phyloP scores from a whole-genome alignment of 305 asterid species.

The Rubia tinctorum region DNA sequence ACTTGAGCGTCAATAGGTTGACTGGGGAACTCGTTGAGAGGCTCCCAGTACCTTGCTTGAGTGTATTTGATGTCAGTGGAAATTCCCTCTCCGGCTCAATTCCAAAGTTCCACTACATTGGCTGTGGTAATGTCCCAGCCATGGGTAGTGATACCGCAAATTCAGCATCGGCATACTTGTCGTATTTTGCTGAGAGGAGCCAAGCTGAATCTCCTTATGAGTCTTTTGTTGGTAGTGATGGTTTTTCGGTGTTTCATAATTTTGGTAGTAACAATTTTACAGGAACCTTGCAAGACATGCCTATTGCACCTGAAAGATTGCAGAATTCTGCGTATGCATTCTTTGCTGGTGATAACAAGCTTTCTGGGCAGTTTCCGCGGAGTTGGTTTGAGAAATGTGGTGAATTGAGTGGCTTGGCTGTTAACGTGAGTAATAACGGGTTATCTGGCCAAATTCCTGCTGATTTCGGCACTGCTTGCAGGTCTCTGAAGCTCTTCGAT shows the following conservation, averaged over 20 bases:
- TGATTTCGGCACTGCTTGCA: slow-evolving; percentile 47
- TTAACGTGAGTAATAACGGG: slow-evolving; percentile 53
- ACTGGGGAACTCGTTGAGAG: slow-evolving; percentile 53
- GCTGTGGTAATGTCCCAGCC: slow-evolving; percentile 41
- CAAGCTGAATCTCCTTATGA: slow-evolving; percentile 39
- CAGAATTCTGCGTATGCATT: slow-evolving; percentile 59
- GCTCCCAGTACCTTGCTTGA: slow-evolving; percentile 83
- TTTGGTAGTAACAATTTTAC: slow-evolving; percentile 61
- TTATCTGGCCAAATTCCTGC: slow-evolving; percentile 59
- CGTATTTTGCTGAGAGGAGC: slow-evolving; percentile 43
- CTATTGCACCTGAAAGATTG: slow-evolving; percentile 47
- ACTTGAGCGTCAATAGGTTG: slow-evolving; percentile 63
- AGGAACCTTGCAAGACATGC: slow-evolving; percentile 51
- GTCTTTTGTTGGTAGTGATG: slow-evolving; percentile 33
- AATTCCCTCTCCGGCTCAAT: slow-evolving; percentile 64
- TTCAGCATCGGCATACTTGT: slow-evolving; percentile 46
- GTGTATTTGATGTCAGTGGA: slow-evolving; percentile 65
- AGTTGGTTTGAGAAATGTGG: slow-evolving; percentile 54
- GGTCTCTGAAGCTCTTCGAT: slow-evolving; percentile 54
- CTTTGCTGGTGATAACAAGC: slow-evolving; percentile 65
- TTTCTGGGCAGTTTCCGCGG: slow-evolving; percentile 56
- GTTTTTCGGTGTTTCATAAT: slow-evolving; percentile 54
- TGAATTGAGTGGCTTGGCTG: slow-evolving; percentile 45
- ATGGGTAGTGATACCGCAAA: slow-evolving; percentile 29
- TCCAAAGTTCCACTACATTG: slow-evolving; percentile 44